Percentiles rank a stretch among this genome's conserved stretches.
These are phyloP conservation scores for Colletotrichum godetiae DNA, from an alignment of 2,329 filamentous ascomycete genomes.

Conservation along the genomic window DNA sequence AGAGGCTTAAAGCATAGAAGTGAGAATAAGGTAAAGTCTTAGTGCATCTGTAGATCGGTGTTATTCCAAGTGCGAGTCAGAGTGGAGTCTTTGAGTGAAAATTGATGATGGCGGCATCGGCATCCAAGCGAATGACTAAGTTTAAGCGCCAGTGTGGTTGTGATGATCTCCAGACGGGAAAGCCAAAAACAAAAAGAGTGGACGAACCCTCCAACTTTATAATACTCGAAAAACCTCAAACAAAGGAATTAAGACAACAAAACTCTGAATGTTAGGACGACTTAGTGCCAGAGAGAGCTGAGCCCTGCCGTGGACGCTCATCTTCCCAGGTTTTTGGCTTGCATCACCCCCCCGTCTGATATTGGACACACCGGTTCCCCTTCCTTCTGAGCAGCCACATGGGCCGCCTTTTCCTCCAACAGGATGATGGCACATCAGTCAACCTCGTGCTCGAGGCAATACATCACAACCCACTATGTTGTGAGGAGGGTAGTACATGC, in stretches of 20 bases:
- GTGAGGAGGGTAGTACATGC: neutral
- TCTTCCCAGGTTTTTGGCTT: conserved; percentile 16
- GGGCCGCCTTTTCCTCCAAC: neutral
- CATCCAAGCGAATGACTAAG: conserved; percentile 24
- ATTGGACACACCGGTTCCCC: conserved; percentile 14
- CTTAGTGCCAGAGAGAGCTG: neutral
- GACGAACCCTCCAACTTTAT: conserved; percentile 27
- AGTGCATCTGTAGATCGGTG: neutral
- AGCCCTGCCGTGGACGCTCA: neutral
- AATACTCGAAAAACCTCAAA: neutral
- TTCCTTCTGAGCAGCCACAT: conserved; percentile 17
- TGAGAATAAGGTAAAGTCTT: neutral
- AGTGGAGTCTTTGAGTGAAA: conserved; percentile 24
- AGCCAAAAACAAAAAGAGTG: conserved; percentile 6
- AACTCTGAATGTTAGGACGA: conserved; percentile 13
- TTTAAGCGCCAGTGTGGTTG: neutral
- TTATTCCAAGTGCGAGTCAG: neutral
- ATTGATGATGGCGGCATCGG: conserved; percentile 28
- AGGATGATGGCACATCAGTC: neutral
- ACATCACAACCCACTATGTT: neutral
- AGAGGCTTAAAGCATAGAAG: neutral
- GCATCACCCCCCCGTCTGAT: conserved; percentile 29
- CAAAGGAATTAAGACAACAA: neutral
- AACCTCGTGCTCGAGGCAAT: conserved; percentile 5
- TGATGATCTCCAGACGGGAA: conserved; percentile 16